Evolutionary conservation across 2,329 filamentous ascomycete species (phyloP).

Genomic region (Aspergillus tamarii): DNA sequence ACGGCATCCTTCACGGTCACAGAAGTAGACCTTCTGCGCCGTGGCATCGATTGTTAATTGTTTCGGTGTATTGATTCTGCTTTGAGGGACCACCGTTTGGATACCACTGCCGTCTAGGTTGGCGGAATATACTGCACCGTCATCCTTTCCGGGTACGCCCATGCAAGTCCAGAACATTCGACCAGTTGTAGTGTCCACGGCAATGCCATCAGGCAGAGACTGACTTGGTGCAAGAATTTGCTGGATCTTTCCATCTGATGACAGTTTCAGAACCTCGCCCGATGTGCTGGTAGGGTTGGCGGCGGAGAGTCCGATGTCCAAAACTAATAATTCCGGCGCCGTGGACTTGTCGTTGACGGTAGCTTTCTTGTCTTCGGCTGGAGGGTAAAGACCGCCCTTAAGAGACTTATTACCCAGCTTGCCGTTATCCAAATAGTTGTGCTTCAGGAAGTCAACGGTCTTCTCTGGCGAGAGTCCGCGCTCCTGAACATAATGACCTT

Average conservation of each 20-base stretch:
- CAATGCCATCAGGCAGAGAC: constrained; percentile 51
- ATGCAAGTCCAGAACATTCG: constrained; percentile 57
- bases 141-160: constrained; percentile 44
- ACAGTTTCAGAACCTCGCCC: constrained; percentile 24
- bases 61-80: constrained; percentile 55
- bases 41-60: constrained; percentile 39
- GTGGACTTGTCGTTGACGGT: constrained; percentile 4
- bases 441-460: constrained; percentile 51
- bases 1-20: constrained; percentile 49
- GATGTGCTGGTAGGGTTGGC: constrained; percentile 14
- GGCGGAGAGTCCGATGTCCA: constrained; percentile 30
- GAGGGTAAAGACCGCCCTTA: constrained; percentile 44
- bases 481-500: constrained; percentile 57
- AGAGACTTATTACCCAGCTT: constrained; percentile 51
- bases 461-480: constrained; percentile 45
- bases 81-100: constrained; percentile 46
- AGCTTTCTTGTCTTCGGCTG: background rate
- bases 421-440: constrained; percentile 51
- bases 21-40: constrained; percentile 42
- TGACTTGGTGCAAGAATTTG: constrained; percentile 20
- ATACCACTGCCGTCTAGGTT: constrained; percentile 55
- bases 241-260: constrained; percentile 22
- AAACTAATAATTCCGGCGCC: constrained; percentile 19
- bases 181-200: constrained; percentile 34
- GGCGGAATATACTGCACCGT: constrained; percentile 51